Evolutionary conservation across 805 yeast genomes (phyloP), one percentile per base, ranked within the genome.

Genomic region (Metschnikowia proteae): DNA sequence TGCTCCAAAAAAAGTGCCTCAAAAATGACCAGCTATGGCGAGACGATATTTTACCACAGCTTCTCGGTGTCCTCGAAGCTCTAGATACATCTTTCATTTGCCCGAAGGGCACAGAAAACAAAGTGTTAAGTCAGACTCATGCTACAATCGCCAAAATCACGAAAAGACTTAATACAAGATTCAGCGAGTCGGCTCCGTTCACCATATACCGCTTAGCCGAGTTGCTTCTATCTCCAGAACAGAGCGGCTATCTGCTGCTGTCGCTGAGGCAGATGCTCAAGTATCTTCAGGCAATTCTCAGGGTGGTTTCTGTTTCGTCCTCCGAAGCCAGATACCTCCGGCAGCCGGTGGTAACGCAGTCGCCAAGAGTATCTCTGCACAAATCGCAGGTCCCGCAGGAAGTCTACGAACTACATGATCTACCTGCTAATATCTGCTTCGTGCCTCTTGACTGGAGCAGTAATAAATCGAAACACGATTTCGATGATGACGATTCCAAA

Each of bases 81-180:
- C 38, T 55, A 25, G 47, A 43, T 11, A 31, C 43, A 9, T 49
- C 42, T 43, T 42, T 47, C 11, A 41, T 43, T 6, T 45, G 47
- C 36, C 39, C 42, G 8, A 45, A 47, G 8, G 37, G 46, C 11
- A 44, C 52, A 26, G 49, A 53, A 23, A 39, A 48, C 30, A 45
- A 53, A 9, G 51, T 54, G 3, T 17, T 13, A 4, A 51, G 43
- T 37, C 52, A 47, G 11, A 44, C 53, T 6, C 25, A 29, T 35
- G 17, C 9, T 7, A 42, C 51, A 4, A 31, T 51, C 29, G 46
- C 33, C n/a, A 45, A 33, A 25, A 46, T 54, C 33, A 31, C 33
- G 29, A 33, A 34, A 9, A 47, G 38, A 41, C 66, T 71, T 49
- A 48, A 55, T 27, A 70, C 65, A 29, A 65, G 66, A 42, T 58